Evolutionary conservation across 805 yeast genomes (phyloP), one percentile per base, ranked within the genome.

Genomic region (Aciculoconidium aculeatum): DNA sequence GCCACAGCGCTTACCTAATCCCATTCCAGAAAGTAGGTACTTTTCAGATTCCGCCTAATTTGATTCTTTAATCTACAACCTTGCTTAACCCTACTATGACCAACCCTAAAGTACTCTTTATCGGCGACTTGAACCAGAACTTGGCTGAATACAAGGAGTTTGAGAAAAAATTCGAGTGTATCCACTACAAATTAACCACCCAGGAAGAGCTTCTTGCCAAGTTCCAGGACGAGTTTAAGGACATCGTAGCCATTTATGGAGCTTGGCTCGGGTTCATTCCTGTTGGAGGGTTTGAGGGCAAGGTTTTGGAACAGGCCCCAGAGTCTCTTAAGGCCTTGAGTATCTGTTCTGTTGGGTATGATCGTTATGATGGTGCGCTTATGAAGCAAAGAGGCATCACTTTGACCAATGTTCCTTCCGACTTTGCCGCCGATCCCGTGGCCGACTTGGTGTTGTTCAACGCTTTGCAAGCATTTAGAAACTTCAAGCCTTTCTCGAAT

Each of bases 401-500:
- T 6, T 60, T 83, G 36, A 72, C 82, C 36, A 79, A 83, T 45
- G 77, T 76, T 14, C 67, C 70, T 1, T 48, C 65, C 14, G 47
- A 32, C 71, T 83, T 49, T 57, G 75, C 80, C 0, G 73, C 82
- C 1, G 72, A 65, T 22, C 79, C 81, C 10, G 94, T 83, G 15
- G 82, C 88, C 3, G 94, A 83, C 39, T 56, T 77, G 34, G 90
- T 79, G 3, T 55, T 80, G 25, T 68, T 59, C 44, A 64, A 77
- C 40, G 58, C 81, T 0, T 49, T 82, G 34, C 66, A 75, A 21
- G 67, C 75, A 13, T 79, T 78, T 58, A 65, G 92, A 39, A 66
- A 67, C 50, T 72, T 74, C 35, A 51, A 65, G 1, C 37, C 38
- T 25, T 45, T 53, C 7, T 28, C 36, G 23, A 58, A 62, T 43